Evolutionary conservation across 1,284 basidiomycete genomes (phyloP).

Genomic region (Apiotrichum laibachii): DNA sequence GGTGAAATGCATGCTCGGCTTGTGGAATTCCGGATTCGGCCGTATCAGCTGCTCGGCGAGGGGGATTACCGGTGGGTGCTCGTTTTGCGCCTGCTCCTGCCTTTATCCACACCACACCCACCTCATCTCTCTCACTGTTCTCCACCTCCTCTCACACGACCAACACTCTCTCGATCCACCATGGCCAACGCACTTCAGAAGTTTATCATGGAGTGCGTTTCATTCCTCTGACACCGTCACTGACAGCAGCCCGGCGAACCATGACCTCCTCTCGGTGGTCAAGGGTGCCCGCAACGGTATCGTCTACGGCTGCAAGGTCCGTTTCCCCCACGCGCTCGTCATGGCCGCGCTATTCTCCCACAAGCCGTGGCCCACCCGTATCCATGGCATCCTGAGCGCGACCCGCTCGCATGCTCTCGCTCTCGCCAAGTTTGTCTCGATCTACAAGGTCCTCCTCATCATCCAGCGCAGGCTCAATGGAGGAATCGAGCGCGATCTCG

Average conservation of each 20-base stretch:
- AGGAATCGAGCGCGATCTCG: slow-evolving; percentile 73
- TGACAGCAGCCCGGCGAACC: slow-evolving; percentile 63
- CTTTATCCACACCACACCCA: no score
- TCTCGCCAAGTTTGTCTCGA: slow-evolving; percentile 85
- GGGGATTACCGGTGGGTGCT: no score
- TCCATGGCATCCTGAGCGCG: slow-evolving; percentile 70
- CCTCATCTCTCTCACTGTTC: not conserved
- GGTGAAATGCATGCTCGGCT: no score
- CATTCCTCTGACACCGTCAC: not conserved
- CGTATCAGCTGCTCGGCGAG: no score
- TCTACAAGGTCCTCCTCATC: slow-evolving; percentile 86
- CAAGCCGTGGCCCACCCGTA: slow-evolving; percentile 61
- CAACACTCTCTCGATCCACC: not conserved
- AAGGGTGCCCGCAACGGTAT: slow-evolving; percentile 95
- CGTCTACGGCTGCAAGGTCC: slow-evolving; percentile 81
- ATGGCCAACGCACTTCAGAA: slow-evolving; percentile 21
- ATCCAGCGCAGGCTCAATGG: slow-evolving; percentile 75
- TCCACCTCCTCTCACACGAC: not conserved
- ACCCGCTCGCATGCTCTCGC: slow-evolving; percentile 68
- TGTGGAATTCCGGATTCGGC: no score
- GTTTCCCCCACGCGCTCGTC: slow-evolving; percentile 95
- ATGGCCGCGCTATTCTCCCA: slow-evolving; percentile 96
- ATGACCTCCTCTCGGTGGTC: slow-evolving; percentile 84
- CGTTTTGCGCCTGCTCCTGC: no score
- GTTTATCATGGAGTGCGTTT: slow-evolving; percentile 21